phyloP scores from a whole-genome alignment of 306 rosid genomes.

The Carpinus viminea region DNA sequence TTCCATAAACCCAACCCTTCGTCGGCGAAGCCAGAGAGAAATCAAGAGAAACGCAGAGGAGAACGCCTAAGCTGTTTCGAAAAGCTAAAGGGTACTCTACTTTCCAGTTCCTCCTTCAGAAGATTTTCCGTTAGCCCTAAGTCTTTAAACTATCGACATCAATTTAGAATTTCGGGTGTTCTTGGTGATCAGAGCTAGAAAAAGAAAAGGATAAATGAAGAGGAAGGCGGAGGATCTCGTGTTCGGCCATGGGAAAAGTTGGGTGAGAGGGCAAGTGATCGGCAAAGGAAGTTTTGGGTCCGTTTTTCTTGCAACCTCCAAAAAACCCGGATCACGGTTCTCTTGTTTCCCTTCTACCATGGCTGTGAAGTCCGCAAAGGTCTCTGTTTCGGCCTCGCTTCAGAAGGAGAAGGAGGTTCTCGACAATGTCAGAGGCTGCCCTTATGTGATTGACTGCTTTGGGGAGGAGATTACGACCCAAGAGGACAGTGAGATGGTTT shows the following conservation, averaged over 20 bases:
- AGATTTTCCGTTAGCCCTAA: too few relatives aligned
- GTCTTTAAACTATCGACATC: too few relatives aligned
- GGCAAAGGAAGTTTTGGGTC: conserved; percentile 35
- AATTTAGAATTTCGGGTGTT: neutral
- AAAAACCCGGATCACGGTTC: neutral
- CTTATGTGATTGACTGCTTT: conserved; percentile 4
- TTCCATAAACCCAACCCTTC: too few relatives aligned
- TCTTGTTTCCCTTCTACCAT: conserved; percentile 16
- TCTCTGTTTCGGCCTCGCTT: conserved; percentile 15
- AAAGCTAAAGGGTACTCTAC: too few relatives aligned
- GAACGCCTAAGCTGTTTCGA: too few relatives aligned
- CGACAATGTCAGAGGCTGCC: neutral
- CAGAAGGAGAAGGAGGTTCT: conserved; percentile 24
- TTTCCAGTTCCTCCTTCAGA: too few relatives aligned
- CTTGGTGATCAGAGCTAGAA: neutral
- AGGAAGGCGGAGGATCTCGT: neutral
- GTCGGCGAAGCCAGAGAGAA: too few relatives aligned
- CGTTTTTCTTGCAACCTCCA: conserved; percentile 29
- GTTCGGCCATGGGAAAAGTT: neutral
- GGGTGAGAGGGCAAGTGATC: conserved; percentile 4
- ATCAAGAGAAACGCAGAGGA: too few relatives aligned
- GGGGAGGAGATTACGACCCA: conserved; percentile 23
- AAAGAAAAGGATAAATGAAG: neutral
- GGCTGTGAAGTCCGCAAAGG: conserved; percentile 27
- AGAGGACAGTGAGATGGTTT: conserved; percentile 14